Evolutionary conservation across 2,329 filamentous ascomycete species (phyloP).

Genomic region (Massarina eburnea): DNA sequence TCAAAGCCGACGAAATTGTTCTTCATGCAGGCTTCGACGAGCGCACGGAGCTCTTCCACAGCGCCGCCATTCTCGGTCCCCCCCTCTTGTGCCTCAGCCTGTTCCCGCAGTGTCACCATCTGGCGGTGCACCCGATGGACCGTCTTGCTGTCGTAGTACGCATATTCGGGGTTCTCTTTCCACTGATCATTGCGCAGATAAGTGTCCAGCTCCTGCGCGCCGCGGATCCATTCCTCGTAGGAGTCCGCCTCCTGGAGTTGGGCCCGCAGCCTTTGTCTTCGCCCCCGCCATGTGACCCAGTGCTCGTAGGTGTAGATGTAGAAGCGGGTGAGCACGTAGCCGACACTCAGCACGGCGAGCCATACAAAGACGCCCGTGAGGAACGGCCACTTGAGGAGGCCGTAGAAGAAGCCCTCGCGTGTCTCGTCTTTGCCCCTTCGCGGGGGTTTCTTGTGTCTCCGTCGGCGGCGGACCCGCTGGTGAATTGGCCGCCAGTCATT

Average conservation of each 20-base stretch:
- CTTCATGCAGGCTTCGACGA: slow-evolving; percentile 91
- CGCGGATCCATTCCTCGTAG: slow-evolving; percentile 81
- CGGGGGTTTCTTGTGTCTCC: slow-evolving; percentile 44
- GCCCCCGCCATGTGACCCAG: slow-evolving; percentile 84
- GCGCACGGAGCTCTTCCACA: slow-evolving; percentile 72
- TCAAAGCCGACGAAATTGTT: slow-evolving; percentile 97
- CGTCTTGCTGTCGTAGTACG: slow-evolving; percentile 86
- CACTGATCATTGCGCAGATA: slow-evolving; percentile 80
- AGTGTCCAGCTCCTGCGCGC: slow-evolving; percentile 75
- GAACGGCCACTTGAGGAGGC: slow-evolving; percentile 87
- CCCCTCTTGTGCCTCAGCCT: slow-evolving; percentile 59
- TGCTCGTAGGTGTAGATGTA: slow-evolving; percentile 96
- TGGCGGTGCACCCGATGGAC: slow-evolving; percentile 76
- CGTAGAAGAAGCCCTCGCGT: slow-evolving; percentile 88
- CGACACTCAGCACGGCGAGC: slow-evolving; percentile 71
- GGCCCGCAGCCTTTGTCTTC: slow-evolving; percentile 68
- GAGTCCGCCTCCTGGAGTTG: slow-evolving; percentile 70
- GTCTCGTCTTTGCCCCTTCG: slow-evolving; percentile 77
- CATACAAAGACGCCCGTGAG: slow-evolving; percentile 77
- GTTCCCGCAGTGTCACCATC: slow-evolving; percentile 63
- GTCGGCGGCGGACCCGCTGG: slow-evolving; percentile 61
- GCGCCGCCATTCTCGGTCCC: slow-evolving; percentile 49
- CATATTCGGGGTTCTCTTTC: slow-evolving; percentile 72
- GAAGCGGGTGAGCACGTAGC: slow-evolving; percentile 78
- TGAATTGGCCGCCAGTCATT: slow-evolving; percentile 95